Base-by-base conservation (phyloP, 805 yeast genomes). In the Lachancea meyersii region DNA sequence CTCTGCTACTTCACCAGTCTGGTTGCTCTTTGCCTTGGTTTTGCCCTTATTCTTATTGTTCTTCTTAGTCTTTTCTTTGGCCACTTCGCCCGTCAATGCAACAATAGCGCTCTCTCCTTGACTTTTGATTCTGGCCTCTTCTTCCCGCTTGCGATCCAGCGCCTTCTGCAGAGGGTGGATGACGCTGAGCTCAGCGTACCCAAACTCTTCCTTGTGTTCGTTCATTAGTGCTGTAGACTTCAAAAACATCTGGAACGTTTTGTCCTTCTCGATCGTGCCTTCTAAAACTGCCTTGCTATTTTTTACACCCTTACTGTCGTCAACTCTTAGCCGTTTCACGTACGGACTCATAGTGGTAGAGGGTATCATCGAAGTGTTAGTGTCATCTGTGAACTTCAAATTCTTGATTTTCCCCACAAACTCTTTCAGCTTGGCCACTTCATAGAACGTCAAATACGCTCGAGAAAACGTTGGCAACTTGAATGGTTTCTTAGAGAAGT, bases 391-490 rank as follows among this genome's bases (percentile, higher is more conserved):
- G 58, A 60, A 60, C n/a, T 35, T 52, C 27, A 63, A 51, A 1
- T 54, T 63, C 17, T 52, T 45, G 7, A 71, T 53, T 9, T 48
- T 56, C 20, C 43, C 38, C 13, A 55, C 53, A 48, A 72, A 69
- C n/a, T 52, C 50, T 19, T 55, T 54, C 20, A 71, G 40, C 10
- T 50, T 47, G 2, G 54, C 59, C 32, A 54, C 48, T 6, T 52
- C 51, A 30, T 61, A 58, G 43, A 75, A 70, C 14, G 58, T 55
- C 14, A 69, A 49, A 49, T 75, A 75, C 3, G 71, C 71, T 33
- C 77, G 59, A 5, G 76, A 66, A 45, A 55, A 66, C 2, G 54
- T 57, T 2, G 76, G 70, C n/a, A 55, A 56, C 34, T 67, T 67
- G 41, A 65, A 68, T 4, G 54, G 48, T 20, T 52, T 58, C 4